Base-by-base conservation (phyloP, 257 asterid species). In the Nicotiana tabacum region DNA sequence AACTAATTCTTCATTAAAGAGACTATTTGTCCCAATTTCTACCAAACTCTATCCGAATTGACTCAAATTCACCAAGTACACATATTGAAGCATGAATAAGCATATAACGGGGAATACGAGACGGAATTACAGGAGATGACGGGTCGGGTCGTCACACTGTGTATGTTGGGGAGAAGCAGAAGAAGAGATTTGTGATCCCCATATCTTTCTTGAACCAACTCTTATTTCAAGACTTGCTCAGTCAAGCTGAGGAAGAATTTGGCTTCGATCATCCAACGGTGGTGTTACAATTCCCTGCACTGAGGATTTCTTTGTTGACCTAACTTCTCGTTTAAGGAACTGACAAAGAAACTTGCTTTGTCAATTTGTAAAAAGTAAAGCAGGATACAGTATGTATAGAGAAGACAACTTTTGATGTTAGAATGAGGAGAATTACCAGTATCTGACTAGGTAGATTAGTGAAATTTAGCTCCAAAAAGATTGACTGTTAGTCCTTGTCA, bases 131-230 rank as follows among this genome's bases (percentile, higher is more conserved):
- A 21, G 21, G 21, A 21, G 21, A 21, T 21, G 21, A 21, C 21
- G 21, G 21, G 21, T 21, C 21, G 21, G 21, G 21, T 21, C 21
- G 21, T 21, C 21, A 21, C 21, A 21, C 82, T 3, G 84, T 85
- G 5, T 87, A 82, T 83, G 91, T 89, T 61, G 90, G 90, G 58
- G 85, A 87, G 56, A 9, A 37, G n/a, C 81, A 85, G 15, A 84
- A 64, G 86, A 89, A 80, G 85, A 66, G 86, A 17, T 83, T 51
- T 29, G 80, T 87, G 33, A 77, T 84, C 33, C 90, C 90, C 0
- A 17, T 89, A 3, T 33, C 87, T 6, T 84, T 77, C 78, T 62
- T 87, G 66, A 85, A 67, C 66, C 82, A 87, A 39, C 78, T 85
- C 17, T 74, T 77, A 24, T 87, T 85, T 48, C 87, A 78, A n/a